phyloP scores from a whole-genome alignment of 148 eudicot genomes.

The Silene latifolia region DNA sequence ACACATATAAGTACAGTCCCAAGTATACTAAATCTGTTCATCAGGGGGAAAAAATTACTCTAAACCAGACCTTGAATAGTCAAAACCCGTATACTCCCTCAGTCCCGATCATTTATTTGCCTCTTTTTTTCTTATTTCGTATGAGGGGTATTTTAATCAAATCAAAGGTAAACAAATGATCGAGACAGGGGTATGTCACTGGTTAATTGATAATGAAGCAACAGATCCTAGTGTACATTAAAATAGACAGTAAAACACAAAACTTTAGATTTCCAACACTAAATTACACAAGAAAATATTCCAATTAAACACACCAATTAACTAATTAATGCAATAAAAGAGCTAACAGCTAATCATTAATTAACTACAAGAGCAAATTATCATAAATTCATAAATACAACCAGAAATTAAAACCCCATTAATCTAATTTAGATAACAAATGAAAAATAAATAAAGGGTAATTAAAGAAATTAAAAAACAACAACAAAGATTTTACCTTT shows the following conservation, averaged over 20 bases:
- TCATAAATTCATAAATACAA: constrained; percentile 19
- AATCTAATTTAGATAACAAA: constrained; percentile 25
- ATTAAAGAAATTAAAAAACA: constrained; percentile 7
- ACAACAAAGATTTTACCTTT: constrained; percentile 45
- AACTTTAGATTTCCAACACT: constrained; percentile 6
- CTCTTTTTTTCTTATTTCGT: too few species aligned
- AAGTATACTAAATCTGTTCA: background rate
- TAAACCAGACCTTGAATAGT: constrained; percentile 22
- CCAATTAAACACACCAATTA: constrained; percentile 18
- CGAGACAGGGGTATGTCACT: background rate
- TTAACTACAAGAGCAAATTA: constrained; percentile 9
- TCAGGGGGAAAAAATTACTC: background rate
- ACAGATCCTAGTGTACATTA: constrained; percentile 16
- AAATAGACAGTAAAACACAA: background rate
- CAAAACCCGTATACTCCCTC: constrained; percentile 19
- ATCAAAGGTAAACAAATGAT: too few species aligned
- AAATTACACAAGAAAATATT: too few species aligned
- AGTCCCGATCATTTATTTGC: too few species aligned
- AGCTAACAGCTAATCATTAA: constrained; percentile 17
- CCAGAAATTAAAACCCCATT: constrained; percentile 26
- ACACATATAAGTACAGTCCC: too few species aligned
- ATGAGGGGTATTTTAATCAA: too few species aligned
- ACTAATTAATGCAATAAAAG: constrained; percentile 16
- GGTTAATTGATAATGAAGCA: constrained; percentile 11
- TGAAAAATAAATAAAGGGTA: background rate